Base-by-base conservation (phyloP, 495 filamentous ascomycete genomes). In the Penicillium simplicissimum region DNA sequence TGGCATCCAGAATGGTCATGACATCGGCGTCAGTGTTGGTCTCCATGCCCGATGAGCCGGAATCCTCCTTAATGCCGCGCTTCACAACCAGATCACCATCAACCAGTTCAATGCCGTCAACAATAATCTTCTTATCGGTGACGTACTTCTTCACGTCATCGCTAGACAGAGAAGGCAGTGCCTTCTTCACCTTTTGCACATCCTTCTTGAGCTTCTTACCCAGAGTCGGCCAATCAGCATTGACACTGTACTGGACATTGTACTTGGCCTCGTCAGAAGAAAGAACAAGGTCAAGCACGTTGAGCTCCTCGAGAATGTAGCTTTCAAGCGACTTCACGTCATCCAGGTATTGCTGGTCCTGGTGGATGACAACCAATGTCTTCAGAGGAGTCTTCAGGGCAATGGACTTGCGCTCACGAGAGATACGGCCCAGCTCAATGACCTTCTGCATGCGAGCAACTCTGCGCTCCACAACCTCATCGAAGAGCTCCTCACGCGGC, bases 201-300 rank as follows among this genome's bases (percentile, higher is more conserved):
- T 94, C 95, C 78, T 96, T 97, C 83, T 91, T 96, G 55, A 98
- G 82, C 78, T 97, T 98, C 85, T 97, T 96, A 60, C 95, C 95
- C 37, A 98, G 83, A 0, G 88, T 91, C 2, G 94, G 89, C 91
- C 93, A 97, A 75, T 98, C 95, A 9, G 92, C 95, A 33, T 82
- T 81, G 43, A 91, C 90, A 58, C 87, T 90, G 79, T 97, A 96
- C 67, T 94, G 89, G 19, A 98, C 92, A 48, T 90, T 88, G 79
- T 97, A 96, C 67, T 88, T 90, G 40, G 84, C 88, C 76, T 98
- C 96, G 60, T 98, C 92, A 8, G 86, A 87, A 1, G 92, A 89
- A 55, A 97, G 80, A 33, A 96, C 77, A n/a, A 98, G 78, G 43
- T 96, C 88, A 42, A 85, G 85, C 25, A 98, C 81, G 73, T 98